These are phyloP conservation scores for Chrysanthemum makinoi DNA, from an alignment of 129 eudicot species.

Conservation along the genomic window DNA sequence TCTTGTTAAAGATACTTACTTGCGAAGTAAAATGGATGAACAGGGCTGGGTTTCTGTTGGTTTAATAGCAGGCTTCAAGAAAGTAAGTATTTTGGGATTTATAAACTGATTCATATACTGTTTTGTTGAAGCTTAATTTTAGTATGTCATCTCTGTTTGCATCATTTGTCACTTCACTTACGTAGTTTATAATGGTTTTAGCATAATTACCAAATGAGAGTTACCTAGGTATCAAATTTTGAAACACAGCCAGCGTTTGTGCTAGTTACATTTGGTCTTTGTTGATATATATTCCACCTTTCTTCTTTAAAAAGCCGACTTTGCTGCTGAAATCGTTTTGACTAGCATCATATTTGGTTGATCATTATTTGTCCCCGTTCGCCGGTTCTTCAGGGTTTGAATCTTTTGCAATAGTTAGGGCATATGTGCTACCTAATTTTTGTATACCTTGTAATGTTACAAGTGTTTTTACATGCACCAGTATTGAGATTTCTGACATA, in stretches of 20 bases:
- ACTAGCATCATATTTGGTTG: not conserved
- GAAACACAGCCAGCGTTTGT: constrained; percentile 1
- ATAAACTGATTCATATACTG: constrained; percentile 6
- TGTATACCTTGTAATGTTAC: too few relatives aligned
- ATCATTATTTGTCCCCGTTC: constrained; percentile 1
- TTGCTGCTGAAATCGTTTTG: constrained; percentile 11
- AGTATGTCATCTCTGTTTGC: not conserved
- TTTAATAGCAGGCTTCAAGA: constrained; percentile 75
- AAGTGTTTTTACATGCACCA: not conserved
- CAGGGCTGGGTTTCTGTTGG: constrained; percentile 86
- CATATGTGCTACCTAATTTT: too few relatives aligned
- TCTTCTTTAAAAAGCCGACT: constrained; percentile 12
- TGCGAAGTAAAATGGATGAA: constrained; percentile 75
- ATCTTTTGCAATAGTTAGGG: too few relatives aligned
- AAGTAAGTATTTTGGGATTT: constrained; percentile 40
- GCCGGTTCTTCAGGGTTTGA: too few relatives aligned
- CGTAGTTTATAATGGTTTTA: not conserved
- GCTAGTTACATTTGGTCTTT: not conserved
- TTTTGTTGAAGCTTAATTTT: not conserved
- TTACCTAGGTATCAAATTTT: not conserved
- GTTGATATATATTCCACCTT: not conserved
- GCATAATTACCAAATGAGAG: not conserved
- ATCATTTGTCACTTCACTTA: not conserved
- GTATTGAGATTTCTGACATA: too few relatives aligned
- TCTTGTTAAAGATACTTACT: constrained; percentile 60